Conservation (phyloP, 2,329 filamentous ascomycete species). For the Aureobasidium sp. region DNA sequence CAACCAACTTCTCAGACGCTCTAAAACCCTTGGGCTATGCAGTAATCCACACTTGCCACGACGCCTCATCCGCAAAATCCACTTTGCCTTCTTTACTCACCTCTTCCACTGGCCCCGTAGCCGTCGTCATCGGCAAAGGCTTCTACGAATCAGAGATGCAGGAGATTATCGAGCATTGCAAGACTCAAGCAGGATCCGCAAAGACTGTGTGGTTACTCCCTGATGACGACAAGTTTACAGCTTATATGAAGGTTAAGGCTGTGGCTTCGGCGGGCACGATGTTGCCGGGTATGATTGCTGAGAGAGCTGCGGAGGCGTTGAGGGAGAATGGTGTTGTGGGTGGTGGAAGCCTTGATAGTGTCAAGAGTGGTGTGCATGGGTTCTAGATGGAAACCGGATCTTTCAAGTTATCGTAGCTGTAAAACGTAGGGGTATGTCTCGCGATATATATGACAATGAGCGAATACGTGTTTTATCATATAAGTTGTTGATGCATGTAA, state of each 20-base stretch:
- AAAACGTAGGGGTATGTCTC: not conserved
- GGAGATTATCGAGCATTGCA: not conserved
- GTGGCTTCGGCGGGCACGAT: conserved; percentile 10
- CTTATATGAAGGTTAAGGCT: conserved; percentile 13
- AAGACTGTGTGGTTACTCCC: conserved; percentile 12
- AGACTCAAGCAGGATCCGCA: not conserved
- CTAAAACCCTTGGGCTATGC: too few species aligned
- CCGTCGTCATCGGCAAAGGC: conserved; percentile 15
- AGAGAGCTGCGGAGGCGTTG: conserved; percentile 9
- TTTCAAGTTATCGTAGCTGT: too few species aligned
- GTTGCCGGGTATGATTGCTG: conserved; percentile 14
- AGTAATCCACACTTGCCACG: conserved; percentile 12
- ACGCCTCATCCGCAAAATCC: not conserved
- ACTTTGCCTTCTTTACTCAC: conserved; percentile 1
- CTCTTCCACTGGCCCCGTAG: not conserved
- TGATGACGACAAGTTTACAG: conserved; percentile 13
- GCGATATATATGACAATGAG: too few species aligned
- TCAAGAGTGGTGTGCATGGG: conserved; percentile 6
- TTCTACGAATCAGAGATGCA: conserved; percentile 14
- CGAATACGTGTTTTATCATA: too few species aligned
- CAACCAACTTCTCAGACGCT: not conserved
- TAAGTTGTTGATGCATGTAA: too few species aligned
- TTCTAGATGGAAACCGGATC: not conserved
- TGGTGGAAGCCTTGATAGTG: not conserved
- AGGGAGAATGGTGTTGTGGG: conserved; percentile 12